Conservation (phyloP, 1,284 basidiomycete genomes). For the Irpex rosettiformis region DNA sequence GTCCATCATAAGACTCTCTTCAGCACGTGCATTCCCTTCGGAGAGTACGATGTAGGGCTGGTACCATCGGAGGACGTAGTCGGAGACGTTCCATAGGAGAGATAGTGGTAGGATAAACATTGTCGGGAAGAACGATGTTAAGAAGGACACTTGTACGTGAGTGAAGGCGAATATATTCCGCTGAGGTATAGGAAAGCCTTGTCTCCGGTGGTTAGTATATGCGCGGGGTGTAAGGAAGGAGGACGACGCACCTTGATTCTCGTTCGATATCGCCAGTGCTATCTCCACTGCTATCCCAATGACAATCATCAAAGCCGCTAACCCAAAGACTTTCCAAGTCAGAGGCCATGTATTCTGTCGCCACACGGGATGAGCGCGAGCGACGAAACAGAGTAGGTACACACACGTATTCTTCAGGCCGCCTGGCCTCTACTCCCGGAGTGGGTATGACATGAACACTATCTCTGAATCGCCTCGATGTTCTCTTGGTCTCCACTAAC, state of each 20-base stretch:
- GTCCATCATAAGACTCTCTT: conserved; percentile 56
- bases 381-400: neutral
- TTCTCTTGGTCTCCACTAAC: neutral
- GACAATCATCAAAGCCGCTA: conserved; percentile 39
- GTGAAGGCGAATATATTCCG: conserved; percentile 43
- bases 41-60: conserved; percentile 56
- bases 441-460: conserved; percentile 11
- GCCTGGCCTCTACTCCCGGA: conserved; percentile 1
- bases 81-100: conserved; percentile 19
- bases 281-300: conserved; percentile 50
- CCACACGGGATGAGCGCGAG: conserved; percentile 27
- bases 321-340: conserved; percentile 35
- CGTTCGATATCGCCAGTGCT: conserved; percentile 37
- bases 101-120: conserved; percentile 34
- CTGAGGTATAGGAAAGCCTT: conserved; percentile 51
- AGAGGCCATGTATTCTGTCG: conserved; percentile 41
- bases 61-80: conserved; percentile 23
- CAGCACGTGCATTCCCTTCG: conserved; percentile 45
- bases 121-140: conserved; percentile 57
- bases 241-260: conserved; percentile 38
- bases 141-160: conserved; percentile 45
- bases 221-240: neutral
- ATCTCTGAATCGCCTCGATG: conserved; percentile 9
- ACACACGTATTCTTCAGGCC: conserved; percentile 4
- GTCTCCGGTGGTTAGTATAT: conserved; percentile 2